Evolutionary conservation across 306 rosid species (phyloP), one percentile per base, ranked within the genome.

Genomic region (Clitoria ternatea): DNA sequence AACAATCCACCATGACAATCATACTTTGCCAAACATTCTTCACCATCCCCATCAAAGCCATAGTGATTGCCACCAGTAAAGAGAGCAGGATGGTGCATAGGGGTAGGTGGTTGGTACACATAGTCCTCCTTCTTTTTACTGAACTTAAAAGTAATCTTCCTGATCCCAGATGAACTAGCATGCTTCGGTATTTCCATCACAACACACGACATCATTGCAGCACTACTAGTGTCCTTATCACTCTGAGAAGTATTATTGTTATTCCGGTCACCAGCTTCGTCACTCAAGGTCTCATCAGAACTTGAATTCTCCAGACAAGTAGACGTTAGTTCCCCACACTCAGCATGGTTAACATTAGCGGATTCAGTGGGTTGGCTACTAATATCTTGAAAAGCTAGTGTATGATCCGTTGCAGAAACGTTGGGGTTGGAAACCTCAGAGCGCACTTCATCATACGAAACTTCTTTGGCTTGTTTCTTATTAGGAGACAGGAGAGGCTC

Each of bases 361-460:
- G 76, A 71, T 76, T 81, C 84, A 6, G 54, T 77, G 0, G 89
- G 89, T 52, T 87, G 95, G 85, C 99, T 91, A 66, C 89, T 88
- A 55, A 94, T 84, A 69, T 94, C 97, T 22, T 85, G 97, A 54
- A 80, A 89, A 33, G 75, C 50, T 14, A 77, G 79, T 9, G 77
- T 75, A 30, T 93, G 88, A 42, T 83, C 96, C 32, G 84, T 81
- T 1, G 90, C 80, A 63, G 86, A 88, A 66, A 68, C 70, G 3
- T 79, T 76, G 0, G 99, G 99, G 66, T 91, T 94, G 1, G 88
- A 73, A 65, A 94, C 99, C 70, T 94, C 99, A 0, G 99, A 94
- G 37, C 88, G 87, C 36, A 94, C 77, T 39, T 94, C 99, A 13
- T 94, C 99, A 18, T 82, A 84, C 0, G 98, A 94, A 66, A 84